These are phyloP conservation scores for Danielozyma ontarioensis DNA, from an alignment of 805 yeast genomes.

Conservation along the genomic window DNA sequence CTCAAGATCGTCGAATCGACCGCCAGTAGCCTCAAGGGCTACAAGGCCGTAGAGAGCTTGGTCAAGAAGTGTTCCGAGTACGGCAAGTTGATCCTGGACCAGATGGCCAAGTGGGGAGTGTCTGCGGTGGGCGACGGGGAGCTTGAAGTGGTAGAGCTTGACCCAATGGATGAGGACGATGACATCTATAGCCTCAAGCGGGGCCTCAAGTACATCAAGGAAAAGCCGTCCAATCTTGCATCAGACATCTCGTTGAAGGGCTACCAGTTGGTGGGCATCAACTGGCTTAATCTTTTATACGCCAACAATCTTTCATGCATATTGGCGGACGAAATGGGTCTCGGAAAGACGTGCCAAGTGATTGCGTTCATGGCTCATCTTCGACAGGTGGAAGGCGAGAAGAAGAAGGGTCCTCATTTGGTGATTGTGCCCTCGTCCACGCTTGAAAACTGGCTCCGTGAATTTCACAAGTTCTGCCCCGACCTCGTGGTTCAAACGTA, in stretches of 20 bases:
- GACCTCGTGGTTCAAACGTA: constrained; percentile 79
- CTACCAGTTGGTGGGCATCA: constrained; percentile 95
- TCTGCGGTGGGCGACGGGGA: constrained; percentile 65
- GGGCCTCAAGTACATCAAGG: constrained; percentile 46
- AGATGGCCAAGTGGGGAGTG: constrained; percentile 88
- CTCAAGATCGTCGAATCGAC: constrained; percentile 70
- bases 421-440: constrained; percentile 97
- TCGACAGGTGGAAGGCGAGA: constrained; percentile 47
- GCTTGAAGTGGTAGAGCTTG: constrained; percentile 53
- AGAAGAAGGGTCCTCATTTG: constrained; percentile 70
- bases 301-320: constrained; percentile 81
- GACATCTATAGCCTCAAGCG: constrained; percentile 18
- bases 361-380: constrained; percentile 86
- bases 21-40: constrained; percentile 71
- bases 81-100: constrained; percentile 64
- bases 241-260: constrained; percentile 65
- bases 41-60: constrained; percentile 90
- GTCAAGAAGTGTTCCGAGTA: constrained; percentile 77
- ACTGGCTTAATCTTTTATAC: constrained; percentile 84
- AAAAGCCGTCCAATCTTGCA: constrained; percentile 66
- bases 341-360: constrained; percentile 96
- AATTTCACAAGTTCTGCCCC: constrained; percentile 87
- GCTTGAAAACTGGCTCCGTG: constrained; percentile 95
- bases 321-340: constrained; percentile 97
- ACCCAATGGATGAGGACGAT: constrained; percentile 27